These are phyloP conservation scores for Abortiporus biennis DNA, from an alignment of 1,284 basidiomycete species.

Conservation along the genomic window DNA sequence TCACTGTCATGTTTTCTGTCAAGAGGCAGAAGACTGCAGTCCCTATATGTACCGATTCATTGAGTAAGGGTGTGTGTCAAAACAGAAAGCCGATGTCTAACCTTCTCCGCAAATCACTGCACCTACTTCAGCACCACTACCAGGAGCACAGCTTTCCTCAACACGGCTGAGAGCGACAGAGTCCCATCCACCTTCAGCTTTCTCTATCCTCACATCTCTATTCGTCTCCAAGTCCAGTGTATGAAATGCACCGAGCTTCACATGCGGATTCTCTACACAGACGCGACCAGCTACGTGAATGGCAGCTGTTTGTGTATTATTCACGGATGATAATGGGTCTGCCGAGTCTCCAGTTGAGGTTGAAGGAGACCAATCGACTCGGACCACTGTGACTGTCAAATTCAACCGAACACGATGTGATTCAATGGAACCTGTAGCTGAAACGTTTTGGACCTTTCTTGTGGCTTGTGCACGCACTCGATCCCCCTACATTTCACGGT, in stretches of 20 bases:
- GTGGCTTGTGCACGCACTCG: slow-evolving; percentile 86
- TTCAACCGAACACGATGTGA: slow-evolving; percentile 85
- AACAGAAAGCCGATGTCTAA: too few relatives aligned
- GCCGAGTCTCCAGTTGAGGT: slow-evolving; percentile 36
- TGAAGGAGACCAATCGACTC: slow-evolving; percentile 67
- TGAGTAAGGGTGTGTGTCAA: slow-evolving; percentile 1
- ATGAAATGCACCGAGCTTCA: slow-evolving; percentile 93
- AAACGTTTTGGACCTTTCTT: slow-evolving; percentile 76
- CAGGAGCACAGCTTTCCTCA: slow-evolving; percentile 86
- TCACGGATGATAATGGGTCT: slow-evolving; percentile 36
- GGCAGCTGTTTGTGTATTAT: slow-evolving; percentile 47
- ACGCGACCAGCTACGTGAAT: slow-evolving; percentile 90
- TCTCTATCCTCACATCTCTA: slow-evolving; percentile 90
- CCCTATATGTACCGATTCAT: slow-evolving; percentile 37
- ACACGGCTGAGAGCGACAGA: slow-evolving; percentile 80
- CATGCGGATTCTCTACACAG: slow-evolving; percentile 86
- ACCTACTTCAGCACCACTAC: slow-evolving; percentile 92
- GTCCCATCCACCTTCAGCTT: slow-evolving; percentile 81
- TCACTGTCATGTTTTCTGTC: slow-evolving; percentile 95
- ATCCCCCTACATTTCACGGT: slow-evolving; percentile 53
- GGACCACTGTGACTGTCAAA: slow-evolving; percentile 78
- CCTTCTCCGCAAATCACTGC: slow-evolving; percentile 95
- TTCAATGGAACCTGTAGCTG: slow-evolving; percentile 89
- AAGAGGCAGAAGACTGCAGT: slow-evolving; percentile 91
- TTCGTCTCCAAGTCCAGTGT: slow-evolving; percentile 93